These are phyloP conservation scores for Penicillium maclennaniae DNA, from an alignment of 495 filamentous ascomycete genomes.

Conservation along the genomic window DNA sequence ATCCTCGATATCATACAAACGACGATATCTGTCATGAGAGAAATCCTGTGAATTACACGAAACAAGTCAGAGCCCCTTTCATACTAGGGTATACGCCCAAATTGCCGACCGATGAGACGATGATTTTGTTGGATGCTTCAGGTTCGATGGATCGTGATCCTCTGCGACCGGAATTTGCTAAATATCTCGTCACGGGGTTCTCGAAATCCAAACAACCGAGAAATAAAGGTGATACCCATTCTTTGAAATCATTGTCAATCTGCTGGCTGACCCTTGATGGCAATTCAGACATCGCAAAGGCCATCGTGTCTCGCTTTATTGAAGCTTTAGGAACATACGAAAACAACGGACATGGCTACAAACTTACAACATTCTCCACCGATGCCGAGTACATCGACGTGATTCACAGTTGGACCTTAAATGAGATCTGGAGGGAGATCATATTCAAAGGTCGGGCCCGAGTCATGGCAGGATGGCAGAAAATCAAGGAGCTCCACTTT, in stretches of 20 bases:
- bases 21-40: constrained; percentile 40
- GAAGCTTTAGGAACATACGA: constrained; percentile 45
- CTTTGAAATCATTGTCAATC: neutral
- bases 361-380: constrained; percentile 40
- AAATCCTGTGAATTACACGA: constrained; percentile 37
- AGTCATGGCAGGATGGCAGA: constrained; percentile 50
- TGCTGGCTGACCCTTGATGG: neutral
- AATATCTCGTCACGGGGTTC: constrained; percentile 41
- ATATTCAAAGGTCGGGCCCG: constrained; percentile 35
- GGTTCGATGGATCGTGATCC: constrained; percentile 46
- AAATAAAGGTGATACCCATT: constrained; percentile 34
- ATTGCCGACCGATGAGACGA: constrained; percentile 38
- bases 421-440: constrained; percentile 34
- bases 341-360: constrained; percentile 35
- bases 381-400: constrained; percentile 34
- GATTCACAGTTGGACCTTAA: constrained; percentile 35
- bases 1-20: constrained; percentile 32
- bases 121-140: constrained; percentile 45
- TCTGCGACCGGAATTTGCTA: constrained; percentile 36
- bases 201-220: constrained; percentile 38
- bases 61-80: constrained; percentile 39
- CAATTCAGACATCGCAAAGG: constrained; percentile 37
- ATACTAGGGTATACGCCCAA: constrained; percentile 31
- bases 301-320: constrained; percentile 41
- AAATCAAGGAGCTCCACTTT: constrained; percentile 46